Evolutionary conservation across 2,329 filamentous ascomycete species (phyloP).

Genomic region (Thermoascus crustaceus): DNA sequence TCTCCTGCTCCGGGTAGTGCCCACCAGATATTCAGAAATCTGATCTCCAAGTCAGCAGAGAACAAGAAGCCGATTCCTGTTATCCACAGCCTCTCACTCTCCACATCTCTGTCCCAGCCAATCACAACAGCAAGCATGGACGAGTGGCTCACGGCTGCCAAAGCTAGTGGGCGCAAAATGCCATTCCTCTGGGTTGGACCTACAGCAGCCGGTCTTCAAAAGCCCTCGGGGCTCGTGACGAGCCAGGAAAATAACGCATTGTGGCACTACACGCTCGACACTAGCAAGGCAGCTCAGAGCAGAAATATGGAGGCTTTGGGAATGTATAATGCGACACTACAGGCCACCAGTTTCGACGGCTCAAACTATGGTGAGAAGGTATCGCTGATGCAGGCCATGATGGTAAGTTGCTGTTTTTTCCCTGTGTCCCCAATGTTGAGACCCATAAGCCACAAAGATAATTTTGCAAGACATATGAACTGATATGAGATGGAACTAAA

Average conservation of each 20-base stretch:
- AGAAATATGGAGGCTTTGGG: slow-evolving; percentile 34
- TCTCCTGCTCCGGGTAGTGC: slow-evolving; percentile 22
- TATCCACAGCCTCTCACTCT: slow-evolving; percentile 31
- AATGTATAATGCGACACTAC: slow-evolving; percentile 38
- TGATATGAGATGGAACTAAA: too few species aligned
- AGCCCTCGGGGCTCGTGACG: slow-evolving; percentile 18
- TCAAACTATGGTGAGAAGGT: slow-evolving; percentile 32
- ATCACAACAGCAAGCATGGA: slow-evolving; percentile 27
- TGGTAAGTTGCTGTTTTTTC: slow-evolving; percentile 20
- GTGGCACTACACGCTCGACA: slow-evolving; percentile 33
- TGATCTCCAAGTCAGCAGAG: slow-evolving; percentile 19
- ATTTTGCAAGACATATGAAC: too few species aligned
- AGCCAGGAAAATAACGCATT: slow-evolving; percentile 26
- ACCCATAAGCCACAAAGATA: too few species aligned
- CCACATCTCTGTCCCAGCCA: slow-evolving; percentile 21
- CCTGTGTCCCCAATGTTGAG: too few species aligned
- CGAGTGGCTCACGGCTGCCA: slow-evolving; percentile 32
- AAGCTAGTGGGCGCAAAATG: slow-evolving; percentile 27
- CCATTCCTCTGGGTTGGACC: slow-evolving; percentile 39
- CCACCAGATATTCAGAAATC: slow-evolving; percentile 23
- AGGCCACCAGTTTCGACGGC: slow-evolving; percentile 33
- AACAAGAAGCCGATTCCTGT: slow-evolving; percentile 33
- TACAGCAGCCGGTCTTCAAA: slow-evolving; percentile 29
- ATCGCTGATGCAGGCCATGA: slow-evolving; percentile 37
- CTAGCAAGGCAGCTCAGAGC: slow-evolving; percentile 23